Conservation (phyloP, 495 filamentous ascomycete genomes). For the Eremomyces bilateralis region DNA sequence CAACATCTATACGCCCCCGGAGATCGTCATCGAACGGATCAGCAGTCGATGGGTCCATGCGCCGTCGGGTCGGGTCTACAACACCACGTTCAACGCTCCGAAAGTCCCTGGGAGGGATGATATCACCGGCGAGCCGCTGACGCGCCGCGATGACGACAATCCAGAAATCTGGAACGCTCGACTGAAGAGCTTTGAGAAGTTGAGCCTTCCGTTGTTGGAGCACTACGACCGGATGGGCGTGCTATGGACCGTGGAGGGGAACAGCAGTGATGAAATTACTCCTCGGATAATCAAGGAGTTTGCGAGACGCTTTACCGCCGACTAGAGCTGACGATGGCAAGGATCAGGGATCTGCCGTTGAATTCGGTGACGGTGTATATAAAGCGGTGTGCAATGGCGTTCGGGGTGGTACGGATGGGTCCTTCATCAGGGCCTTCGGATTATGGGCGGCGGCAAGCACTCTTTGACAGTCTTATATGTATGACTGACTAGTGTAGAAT, state of each 20-base stretch:
- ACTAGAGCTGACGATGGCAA: not conserved
- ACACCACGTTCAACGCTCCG: constrained; percentile 75
- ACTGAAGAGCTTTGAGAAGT: constrained; percentile 66
- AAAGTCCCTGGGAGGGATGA: constrained; percentile 68
- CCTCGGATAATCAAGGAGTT: constrained; percentile 68
- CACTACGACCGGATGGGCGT: constrained; percentile 78
- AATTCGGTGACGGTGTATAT: too few relatives aligned
- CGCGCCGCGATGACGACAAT: constrained; percentile 64
- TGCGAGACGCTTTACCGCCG: constrained; percentile 38
- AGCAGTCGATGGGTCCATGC: constrained; percentile 84
- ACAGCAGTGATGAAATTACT: constrained; percentile 82
- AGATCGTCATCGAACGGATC: constrained; percentile 75
- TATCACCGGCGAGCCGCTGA: constrained; percentile 70
- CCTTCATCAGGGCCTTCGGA: too few relatives aligned
- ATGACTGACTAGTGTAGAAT: too few relatives aligned
- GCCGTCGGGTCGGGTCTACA: constrained; percentile 80
- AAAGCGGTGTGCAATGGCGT: too few relatives aligned
- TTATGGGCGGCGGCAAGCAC: too few relatives aligned
- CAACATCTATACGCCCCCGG: constrained; percentile 37
- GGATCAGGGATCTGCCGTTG: too few relatives aligned
- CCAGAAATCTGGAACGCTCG: constrained; percentile 66
- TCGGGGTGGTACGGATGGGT: too few relatives aligned
- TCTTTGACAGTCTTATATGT: too few relatives aligned
- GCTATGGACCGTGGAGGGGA: constrained; percentile 66
- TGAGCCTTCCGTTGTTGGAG: constrained; percentile 61